Percentiles rank a stretch among this genome's conserved stretches.
phyloP scores from a whole-genome alignment of 805 yeast genomes.

The Candida pseudofarinosa region DNA sequence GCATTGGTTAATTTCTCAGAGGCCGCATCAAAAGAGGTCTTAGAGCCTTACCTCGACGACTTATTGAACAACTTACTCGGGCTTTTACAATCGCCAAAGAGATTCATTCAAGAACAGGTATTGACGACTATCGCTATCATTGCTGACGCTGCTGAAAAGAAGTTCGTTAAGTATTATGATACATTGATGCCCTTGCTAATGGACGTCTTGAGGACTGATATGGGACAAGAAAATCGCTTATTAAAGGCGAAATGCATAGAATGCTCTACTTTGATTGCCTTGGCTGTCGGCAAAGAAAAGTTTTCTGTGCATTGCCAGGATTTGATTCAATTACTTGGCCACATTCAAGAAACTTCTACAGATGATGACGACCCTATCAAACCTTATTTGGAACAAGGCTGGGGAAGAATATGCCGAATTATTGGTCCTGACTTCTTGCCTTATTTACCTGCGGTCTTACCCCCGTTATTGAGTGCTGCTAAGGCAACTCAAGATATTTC shows the following conservation, averaged over 20 bases:
- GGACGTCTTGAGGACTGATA: slow-evolving; percentile 72
- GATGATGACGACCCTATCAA: slow-evolving; percentile 85
- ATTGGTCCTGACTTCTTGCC: slow-evolving; percentile 85
- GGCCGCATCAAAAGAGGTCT: slow-evolving; percentile 77
- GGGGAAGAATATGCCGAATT: slow-evolving; percentile 90
- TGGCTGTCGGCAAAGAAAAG: slow-evolving; percentile 91
- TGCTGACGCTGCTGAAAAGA: slow-evolving; percentile 91
- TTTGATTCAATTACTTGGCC: slow-evolving; percentile 64
- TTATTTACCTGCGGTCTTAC: slow-evolving; percentile 76
- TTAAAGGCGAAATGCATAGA: slow-evolving; percentile 93
- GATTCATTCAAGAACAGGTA: slow-evolving; percentile 96
- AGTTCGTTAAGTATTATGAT: slow-evolving; percentile 87
- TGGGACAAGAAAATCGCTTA: slow-evolving; percentile 72
- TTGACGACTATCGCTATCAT: slow-evolving; percentile 94
- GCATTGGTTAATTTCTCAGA: slow-evolving; percentile 95
- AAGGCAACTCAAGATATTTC: slow-evolving; percentile 87
- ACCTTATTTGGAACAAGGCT: slow-evolving; percentile 85
- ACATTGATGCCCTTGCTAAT: slow-evolving; percentile 87
- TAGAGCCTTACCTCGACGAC: slow-evolving; percentile 90
- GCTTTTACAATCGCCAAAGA: slow-evolving; percentile 77
- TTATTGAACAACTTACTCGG: slow-evolving; percentile 70
- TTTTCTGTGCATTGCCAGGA: slow-evolving; percentile 73
- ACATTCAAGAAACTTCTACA: slow-evolving; percentile 57
- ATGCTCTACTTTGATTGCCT: slow-evolving; percentile 89
- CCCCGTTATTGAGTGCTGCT: slow-evolving; percentile 83